phyloP scores from a whole-genome alignment of 164 flowering plant genomes.

The Hamamelis virginiana region DNA sequence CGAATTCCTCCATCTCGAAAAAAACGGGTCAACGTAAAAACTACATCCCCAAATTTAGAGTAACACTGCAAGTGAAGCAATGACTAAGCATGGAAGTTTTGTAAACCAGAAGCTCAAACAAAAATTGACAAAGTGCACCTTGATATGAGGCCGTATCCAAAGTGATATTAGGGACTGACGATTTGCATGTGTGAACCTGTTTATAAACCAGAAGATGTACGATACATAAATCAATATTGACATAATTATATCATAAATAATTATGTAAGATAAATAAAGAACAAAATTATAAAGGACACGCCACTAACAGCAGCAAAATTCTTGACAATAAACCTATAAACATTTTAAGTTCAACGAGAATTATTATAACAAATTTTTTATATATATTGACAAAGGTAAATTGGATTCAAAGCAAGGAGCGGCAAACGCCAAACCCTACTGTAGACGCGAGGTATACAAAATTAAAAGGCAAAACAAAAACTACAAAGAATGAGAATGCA shows the following conservation, averaged over 20 bases:
- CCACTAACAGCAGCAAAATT: no score
- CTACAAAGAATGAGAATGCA: no score
- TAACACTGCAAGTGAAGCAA: slow-evolving; percentile 61
- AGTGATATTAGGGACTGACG: slow-evolving; percentile 75
- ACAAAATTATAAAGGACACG: no score
- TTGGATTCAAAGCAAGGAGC: no score
- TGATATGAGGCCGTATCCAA: slow-evolving; percentile 90
- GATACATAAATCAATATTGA: not conserved
- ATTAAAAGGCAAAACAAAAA: no score
- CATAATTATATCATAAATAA: not conserved
- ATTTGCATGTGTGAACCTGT: slow-evolving; percentile 62
- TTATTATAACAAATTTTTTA: no score
- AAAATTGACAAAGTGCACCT: slow-evolving; percentile 41
- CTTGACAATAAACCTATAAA: no score
- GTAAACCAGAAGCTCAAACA: slow-evolving; percentile 8
- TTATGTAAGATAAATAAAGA: not conserved
- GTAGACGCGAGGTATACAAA: no score
- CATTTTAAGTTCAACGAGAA: no score
- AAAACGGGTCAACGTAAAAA: slow-evolving; percentile 73
- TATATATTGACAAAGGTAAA: no score
- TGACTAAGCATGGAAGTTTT: slow-evolving; percentile 8
- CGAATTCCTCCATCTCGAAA: slow-evolving; percentile 56
- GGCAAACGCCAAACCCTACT: no score
- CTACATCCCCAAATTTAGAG: slow-evolving; percentile 86
- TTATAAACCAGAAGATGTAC: slow-evolving; percentile 1